These are phyloP conservation scores for Zea luxurians DNA, from an alignment of 176 grass and related monocot species.

Conservation along the genomic window DNA sequence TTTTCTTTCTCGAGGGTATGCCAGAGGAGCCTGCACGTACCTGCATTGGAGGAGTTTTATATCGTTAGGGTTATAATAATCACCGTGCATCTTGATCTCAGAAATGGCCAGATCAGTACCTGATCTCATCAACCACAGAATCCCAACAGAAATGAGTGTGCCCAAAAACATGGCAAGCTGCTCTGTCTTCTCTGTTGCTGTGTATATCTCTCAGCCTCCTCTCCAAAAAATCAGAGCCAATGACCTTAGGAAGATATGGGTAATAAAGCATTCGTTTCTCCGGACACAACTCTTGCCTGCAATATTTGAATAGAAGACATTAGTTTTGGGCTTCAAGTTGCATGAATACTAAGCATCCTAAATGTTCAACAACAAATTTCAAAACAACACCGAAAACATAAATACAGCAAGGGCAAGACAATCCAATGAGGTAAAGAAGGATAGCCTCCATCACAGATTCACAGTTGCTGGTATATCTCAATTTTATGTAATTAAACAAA, in stretches of 20 bases:
- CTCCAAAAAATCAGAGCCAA: conserved; percentile 84
- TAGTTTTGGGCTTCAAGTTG: not conserved
- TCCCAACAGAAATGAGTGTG: conserved; percentile 99
- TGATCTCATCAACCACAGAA: conserved; percentile 71
- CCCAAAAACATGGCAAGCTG: conserved; percentile 87
- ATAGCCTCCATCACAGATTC: conserved; percentile 7
- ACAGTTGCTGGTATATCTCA: not conserved
- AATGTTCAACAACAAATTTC: conserved; percentile 17
- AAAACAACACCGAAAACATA: not conserved
- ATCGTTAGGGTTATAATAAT: not conserved
- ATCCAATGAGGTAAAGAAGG: not conserved
- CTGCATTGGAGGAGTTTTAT: conserved; percentile 29
- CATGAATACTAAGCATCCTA: not conserved
- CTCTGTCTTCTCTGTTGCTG: conserved; percentile 32
- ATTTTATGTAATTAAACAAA: conserved; percentile 1
- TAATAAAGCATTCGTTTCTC: conserved; percentile 99
- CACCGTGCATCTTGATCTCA: conserved; percentile 13
- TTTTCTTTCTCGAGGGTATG: conserved; percentile 82
- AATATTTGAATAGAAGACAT: conserved; percentile 16
- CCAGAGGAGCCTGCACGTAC: conserved; percentile 88
- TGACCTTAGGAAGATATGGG: conserved; percentile 87
- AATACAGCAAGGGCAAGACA: conserved; percentile 4
- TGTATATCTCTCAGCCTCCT: conserved; percentile 79
- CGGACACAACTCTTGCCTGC: conserved; percentile 92
- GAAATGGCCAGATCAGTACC: conserved; percentile 46